Base-by-base conservation (phyloP, 179 eudicot species). In the Silene noctiflora region DNA sequence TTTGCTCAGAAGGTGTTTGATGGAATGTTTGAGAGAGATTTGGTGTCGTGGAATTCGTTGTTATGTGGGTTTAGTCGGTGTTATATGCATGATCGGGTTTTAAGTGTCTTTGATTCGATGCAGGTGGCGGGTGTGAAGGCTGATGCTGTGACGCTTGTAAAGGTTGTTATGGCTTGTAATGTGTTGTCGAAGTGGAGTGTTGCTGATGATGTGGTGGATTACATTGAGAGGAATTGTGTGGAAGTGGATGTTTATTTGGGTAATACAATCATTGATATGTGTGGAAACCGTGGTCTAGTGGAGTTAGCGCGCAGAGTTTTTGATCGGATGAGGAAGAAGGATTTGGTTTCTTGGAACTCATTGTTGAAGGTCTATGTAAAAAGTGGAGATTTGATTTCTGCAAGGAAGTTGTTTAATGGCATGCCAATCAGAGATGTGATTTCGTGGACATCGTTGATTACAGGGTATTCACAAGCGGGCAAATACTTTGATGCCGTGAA, bases 1-100 rank as follows among this genome's bases (percentile, higher is more conserved):
- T 73, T 67, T 67, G 89, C 89, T 3, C 81, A 77, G 78, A 88
- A 77, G 64, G 81, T 89, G 87, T 89, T 90, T 64, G 91, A 85
- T 75, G 87, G 78, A 86, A 86, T 90, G 89, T 0, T 48, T 60
- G 85, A 78, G n/a, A 85, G 85, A 78, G 96, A 90, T 83, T 78
- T 89, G 67, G 92, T 90, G 7, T 83, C 89, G n/a, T 90, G 95
- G 95, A 90, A 87, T 78, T 86, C 95, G 1, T 39, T 91, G 83
- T 80, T 91, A 53, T 87, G 92, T 81, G 94, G 88, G 81, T 87
- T 83, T 85, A 81, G 87, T 81, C 88, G 84, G 44, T 77, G 82
- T 46, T 70, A 55, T 9, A 81, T 67, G 53, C 75, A 84, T 76
- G 62, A 77, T 65, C 86, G 84, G 77, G 87, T 89, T 77, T 46